These are phyloP conservation scores for Phyllosticta citribraziliensis DNA, from an alignment of 2,329 filamentous ascomycete species.

Conservation along the genomic window DNA sequence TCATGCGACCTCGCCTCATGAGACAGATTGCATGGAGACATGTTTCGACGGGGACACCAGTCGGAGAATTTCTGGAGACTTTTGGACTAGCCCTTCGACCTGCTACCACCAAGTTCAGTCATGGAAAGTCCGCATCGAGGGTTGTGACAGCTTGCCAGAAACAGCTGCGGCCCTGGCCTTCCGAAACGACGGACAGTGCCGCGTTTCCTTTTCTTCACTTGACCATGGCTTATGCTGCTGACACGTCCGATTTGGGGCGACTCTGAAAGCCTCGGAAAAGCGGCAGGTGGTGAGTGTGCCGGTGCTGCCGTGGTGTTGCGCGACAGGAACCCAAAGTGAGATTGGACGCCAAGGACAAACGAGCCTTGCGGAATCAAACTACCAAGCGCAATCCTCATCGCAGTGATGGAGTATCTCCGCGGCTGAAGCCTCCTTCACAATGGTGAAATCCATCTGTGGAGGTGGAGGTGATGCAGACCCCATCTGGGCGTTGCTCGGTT, in stretches of 20 bases:
- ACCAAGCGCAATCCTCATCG: neutral
- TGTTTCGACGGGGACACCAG: neutral
- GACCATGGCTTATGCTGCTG: neutral
- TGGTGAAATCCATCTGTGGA: neutral
- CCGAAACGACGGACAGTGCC: neutral
- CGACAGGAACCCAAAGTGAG: neutral
- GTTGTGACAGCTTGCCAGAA: neutral
- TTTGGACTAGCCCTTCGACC: neutral
- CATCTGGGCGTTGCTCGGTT: too few relatives aligned
- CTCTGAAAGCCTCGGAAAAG: neutral
- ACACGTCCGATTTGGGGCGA: neutral
- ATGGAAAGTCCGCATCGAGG: neutral
- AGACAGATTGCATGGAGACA: neutral
- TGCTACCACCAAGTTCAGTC: neutral
- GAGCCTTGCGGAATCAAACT: neutral
- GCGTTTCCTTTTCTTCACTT: neutral
- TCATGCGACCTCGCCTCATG: neutral
- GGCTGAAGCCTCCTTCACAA: neutral
- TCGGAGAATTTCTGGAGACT: neutral
- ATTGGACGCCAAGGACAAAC: neutral
- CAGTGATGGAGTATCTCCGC: neutral
- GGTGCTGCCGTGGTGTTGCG: neutral
- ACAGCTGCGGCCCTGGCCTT: neutral
- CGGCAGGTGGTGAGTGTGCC: neutral
- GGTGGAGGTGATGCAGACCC: neutral